Evolutionary conservation across 163 green algal genomes (phyloP), one percentile per base, ranked within the genome.

Genomic region (Chloromonas sp.): DNA sequence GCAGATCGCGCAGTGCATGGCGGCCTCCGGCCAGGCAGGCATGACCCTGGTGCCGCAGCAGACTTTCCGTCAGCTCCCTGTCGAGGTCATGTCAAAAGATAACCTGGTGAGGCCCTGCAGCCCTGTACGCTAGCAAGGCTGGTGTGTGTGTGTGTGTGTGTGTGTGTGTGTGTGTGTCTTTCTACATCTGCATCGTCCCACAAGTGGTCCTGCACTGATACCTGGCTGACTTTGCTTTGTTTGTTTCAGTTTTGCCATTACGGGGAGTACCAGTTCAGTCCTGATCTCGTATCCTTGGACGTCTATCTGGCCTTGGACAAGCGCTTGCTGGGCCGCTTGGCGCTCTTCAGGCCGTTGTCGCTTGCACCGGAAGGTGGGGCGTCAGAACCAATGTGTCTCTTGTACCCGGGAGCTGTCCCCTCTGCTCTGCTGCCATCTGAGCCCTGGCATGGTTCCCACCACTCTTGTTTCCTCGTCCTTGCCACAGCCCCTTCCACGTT

Each of bases 1-100:
- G 78, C 71, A 81, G 1, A 82, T 89, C n/a, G 86, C 86, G n/a
- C 8, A 70, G 1, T 61, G 74, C 2, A 60, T 83, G 11, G 83
- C 86, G 0, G 81, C 15, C 0, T 80, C 80, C 59, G 86, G 77
- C 1, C 86, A 89, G 83, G 86, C 82, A 60, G 86, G 86, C 83
- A 89, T 89, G 86, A 83, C 83, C 61, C 80, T 89, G 59, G 84
- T 89, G 1, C 86, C 86, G n/a, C 86, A 89, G 83, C 71, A 78
- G 83, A 89, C 86, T 58, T 89, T 89, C 36, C 83, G 86, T 5
- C 83, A 87, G 83, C 81, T 89, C 81, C 86, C 86, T 59, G n/a
- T 89, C 61, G 86, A 89, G 74, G 13, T 85, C 70, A 83, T 89
- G 71, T 83, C 86, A 15, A 76, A 89, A 60, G 60, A 87, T 59